These are phyloP conservation scores for Encephalitozoon romaleae DNA, from an alignment of 371 early-diverging fungal genomes.

Conservation along the genomic window DNA sequence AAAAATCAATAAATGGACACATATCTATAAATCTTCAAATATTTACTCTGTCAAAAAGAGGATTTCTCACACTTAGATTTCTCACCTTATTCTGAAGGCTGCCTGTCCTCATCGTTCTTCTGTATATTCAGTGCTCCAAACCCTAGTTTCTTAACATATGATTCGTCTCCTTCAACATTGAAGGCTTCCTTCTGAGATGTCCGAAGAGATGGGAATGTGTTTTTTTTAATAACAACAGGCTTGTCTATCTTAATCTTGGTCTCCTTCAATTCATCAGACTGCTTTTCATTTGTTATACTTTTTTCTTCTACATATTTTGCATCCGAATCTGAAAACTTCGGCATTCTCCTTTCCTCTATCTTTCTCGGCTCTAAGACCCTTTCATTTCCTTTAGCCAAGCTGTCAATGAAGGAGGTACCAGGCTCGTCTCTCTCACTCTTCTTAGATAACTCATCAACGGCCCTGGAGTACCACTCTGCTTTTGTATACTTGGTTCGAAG, in stretches of 20 bases:
- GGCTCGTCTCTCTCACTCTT: constrained; percentile 19
- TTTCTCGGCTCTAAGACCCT: neutral
- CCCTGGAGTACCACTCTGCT: constrained; percentile 3
- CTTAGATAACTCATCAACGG: constrained; percentile 15
- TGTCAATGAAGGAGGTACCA: constrained; percentile 9
- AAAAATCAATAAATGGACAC: neutral
- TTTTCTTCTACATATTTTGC: neutral
- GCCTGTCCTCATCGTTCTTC: neutral
- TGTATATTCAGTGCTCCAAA: neutral
- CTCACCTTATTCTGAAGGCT: neutral
- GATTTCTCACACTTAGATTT: neutral
- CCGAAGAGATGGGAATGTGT: neutral
- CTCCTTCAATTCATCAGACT: neutral
- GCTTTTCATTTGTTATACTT: neutral
- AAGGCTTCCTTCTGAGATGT: neutral
- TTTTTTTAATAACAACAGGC: neutral
- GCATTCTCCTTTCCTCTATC: constrained; percentile 12
- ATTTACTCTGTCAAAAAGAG: neutral
- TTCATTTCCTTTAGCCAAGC: neutral
- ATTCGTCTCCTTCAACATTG: neutral
- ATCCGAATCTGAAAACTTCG: constrained; percentile 13
- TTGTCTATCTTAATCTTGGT: neutral
- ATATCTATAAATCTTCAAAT: neutral
- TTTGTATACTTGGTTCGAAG: constrained; percentile 39
- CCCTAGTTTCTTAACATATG: neutral